Conservation (phyloP, 129 eudicot genomes). For the Glebionis coronaria region DNA sequence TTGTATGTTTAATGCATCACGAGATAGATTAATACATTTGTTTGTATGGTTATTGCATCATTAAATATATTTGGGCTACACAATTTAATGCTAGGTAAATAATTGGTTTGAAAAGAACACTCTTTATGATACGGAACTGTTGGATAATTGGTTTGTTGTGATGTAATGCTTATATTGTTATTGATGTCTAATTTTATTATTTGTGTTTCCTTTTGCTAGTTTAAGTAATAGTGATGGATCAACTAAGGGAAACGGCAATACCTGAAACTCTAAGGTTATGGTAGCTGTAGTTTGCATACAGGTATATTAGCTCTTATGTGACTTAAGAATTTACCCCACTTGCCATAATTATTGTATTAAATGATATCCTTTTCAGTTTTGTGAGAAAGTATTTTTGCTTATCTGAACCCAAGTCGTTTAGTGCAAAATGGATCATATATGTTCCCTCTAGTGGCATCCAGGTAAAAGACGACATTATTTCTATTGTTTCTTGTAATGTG, state of each 20-base stretch:
- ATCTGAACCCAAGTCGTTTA: constrained; percentile 76
- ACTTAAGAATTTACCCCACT: not conserved
- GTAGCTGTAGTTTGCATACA: constrained; percentile 91
- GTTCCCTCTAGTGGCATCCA: constrained; percentile 89
- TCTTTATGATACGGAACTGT: too few species aligned
- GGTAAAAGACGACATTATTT: constrained; percentile 42
- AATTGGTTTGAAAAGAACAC: too few species aligned
- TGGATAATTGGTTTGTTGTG: too few species aligned
- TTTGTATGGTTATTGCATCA: too few species aligned
- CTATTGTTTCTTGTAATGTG: constrained; percentile 8
- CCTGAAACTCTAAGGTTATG: constrained; percentile 64
- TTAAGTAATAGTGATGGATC: constrained; percentile 79
- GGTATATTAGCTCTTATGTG: constrained; percentile 37
- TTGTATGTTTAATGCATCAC: too few species aligned
- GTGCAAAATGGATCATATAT: constrained; percentile 82
- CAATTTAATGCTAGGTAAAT: too few species aligned
- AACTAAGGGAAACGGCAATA: constrained; percentile 33
- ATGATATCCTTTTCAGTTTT: constrained; percentile 20
- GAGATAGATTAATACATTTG: too few species aligned
- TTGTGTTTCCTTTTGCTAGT: too few species aligned
- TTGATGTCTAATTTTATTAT: too few species aligned
- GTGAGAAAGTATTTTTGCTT: constrained; percentile 76
- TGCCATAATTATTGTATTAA: not conserved
- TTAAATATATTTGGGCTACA: too few species aligned
- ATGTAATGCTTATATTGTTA: too few species aligned